Evolutionary conservation across 805 yeast genomes (phyloP).

Genomic region (Cephaloascus albidus): DNA sequence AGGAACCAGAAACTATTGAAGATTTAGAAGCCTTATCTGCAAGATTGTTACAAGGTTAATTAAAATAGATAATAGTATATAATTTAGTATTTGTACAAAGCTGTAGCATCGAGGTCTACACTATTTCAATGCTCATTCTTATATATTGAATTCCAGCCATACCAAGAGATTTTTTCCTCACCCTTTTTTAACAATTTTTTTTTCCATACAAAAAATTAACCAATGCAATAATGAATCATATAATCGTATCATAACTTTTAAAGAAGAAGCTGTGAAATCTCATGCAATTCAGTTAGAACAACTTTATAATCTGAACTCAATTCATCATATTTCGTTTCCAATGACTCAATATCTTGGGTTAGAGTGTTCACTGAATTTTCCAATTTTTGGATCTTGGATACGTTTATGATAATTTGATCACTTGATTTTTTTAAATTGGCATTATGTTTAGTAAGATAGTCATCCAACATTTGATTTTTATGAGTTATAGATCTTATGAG

Average conservation of each 20-base stretch:
- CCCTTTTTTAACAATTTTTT: too few species aligned
- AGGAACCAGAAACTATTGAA: conserved; percentile 84
- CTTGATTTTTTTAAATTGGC: neutral
- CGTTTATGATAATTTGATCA: neutral
- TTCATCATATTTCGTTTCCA: neutral
- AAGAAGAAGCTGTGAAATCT: neutral
- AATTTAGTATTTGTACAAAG: too few species aligned
- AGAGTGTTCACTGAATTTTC: neutral
- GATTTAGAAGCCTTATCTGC: conserved; percentile 86
- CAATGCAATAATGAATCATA: too few species aligned
- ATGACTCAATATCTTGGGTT: neutral
- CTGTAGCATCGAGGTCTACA: too few species aligned
- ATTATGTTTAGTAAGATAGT: neutral
- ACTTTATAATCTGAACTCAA: neutral
- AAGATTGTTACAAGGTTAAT: conserved; percentile 21
- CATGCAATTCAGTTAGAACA: neutral
- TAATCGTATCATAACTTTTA: too few species aligned
- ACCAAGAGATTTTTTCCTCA: too few species aligned
- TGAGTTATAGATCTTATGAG: neutral
- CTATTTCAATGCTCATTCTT: too few species aligned
- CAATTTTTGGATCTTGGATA: neutral
- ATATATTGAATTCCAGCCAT: too few species aligned
- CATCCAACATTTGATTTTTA: neutral
- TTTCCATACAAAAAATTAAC: too few species aligned
- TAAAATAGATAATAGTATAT: neutral